Conservation (phyloP, 2,329 filamentous ascomycete species). For the Acephala macrosclerotiorum region DNA sequence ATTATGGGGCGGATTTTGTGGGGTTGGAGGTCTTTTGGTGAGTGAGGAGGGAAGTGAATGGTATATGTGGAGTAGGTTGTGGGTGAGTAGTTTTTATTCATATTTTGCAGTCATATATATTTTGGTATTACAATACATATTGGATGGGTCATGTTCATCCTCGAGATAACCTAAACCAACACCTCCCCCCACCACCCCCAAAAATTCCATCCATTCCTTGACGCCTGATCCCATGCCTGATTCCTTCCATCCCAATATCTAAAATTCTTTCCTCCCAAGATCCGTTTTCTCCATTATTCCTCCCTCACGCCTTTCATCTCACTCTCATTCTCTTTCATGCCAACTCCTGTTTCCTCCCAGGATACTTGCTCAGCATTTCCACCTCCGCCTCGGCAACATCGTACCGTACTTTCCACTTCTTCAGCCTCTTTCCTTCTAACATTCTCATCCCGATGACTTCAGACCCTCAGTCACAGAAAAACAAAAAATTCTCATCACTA, state of each 20-base stretch:
- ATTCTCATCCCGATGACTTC: neutral
- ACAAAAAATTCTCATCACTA: conserved; percentile 27
- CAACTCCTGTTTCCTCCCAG: neutral
- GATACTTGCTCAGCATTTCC: no score
- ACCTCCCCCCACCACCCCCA: no score
- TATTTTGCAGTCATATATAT: neutral
- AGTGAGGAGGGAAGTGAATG: no score
- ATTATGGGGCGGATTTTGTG: conserved; percentile 47
- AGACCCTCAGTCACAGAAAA: conserved; percentile 26
- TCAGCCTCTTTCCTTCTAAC: neutral
- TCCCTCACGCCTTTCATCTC: neutral
- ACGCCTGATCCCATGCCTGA: neutral
- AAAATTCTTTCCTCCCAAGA: neutral
- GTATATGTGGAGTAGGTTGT: no score
- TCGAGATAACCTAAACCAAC: no score
- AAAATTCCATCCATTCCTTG: neutral
- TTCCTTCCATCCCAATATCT: neutral
- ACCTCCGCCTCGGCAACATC: no score
- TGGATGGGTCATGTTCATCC: no score
- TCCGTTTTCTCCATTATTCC: neutral
- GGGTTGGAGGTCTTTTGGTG: conserved; percentile 35
- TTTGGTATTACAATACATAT: neutral
- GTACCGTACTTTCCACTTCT: neutral
- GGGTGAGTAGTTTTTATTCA: no score
- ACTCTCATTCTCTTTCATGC: neutral